phyloP scores from a whole-genome alignment of 345 rosid species.

The Syzygium jambos region DNA sequence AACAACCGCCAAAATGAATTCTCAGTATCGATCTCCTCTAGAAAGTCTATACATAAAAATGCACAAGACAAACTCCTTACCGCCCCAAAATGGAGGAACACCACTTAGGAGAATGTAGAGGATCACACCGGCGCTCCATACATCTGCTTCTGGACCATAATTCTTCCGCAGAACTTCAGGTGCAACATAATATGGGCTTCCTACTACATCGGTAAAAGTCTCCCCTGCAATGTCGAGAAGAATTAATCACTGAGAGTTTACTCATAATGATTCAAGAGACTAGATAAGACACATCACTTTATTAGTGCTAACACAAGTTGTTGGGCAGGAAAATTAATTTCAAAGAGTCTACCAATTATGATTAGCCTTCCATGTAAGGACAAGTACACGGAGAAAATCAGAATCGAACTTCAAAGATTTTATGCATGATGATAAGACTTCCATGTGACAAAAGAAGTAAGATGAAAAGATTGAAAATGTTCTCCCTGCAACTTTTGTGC shows the following conservation, averaged over 20 bases:
- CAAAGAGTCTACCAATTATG: neutral
- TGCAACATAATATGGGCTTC: conserved; percentile 91
- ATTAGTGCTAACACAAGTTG: neutral
- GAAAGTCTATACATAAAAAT: neutral
- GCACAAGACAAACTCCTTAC: conserved; percentile 21
- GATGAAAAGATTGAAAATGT: neutral
- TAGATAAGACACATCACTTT: neutral
- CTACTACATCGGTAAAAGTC: conserved; percentile 66
- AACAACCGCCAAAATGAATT: neutral
- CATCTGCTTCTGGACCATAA: conserved; percentile 81
- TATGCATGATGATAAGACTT: neutral
- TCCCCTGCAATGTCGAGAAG: conserved; percentile 37
- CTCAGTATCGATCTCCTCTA: neutral
- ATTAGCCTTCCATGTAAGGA: neutral
- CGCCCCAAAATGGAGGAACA: conserved; percentile 95
- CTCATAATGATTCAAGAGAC: neutral
- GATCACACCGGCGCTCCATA: conserved; percentile 96
- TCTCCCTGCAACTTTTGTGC: neutral
- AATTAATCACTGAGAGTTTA: neutral
- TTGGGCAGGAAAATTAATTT: neutral
- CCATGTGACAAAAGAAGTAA: neutral
- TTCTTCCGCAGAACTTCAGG: conserved; percentile 66
- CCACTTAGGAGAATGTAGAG: conserved; percentile 76
- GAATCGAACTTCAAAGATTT: neutral
- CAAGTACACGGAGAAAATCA: neutral